Evolutionary conservation across 495 filamentous ascomycete species (phyloP), one percentile per base, ranked within the genome.

Genomic region (Neurospora sp.): DNA sequence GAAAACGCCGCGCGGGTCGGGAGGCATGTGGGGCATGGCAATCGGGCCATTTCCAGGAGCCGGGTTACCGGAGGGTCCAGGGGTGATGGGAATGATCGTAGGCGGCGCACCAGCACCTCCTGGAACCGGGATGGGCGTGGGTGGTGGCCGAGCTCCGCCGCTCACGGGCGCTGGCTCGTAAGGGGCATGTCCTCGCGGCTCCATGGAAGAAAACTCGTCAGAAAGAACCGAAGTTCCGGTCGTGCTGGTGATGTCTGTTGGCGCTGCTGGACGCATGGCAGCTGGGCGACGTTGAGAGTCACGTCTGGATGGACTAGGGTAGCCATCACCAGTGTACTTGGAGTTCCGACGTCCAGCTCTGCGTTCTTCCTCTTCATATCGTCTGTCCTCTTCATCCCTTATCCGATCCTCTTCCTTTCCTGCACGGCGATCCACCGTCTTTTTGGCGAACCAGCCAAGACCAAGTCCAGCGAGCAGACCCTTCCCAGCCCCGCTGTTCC

Each of bases 401-500:
- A 92, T 69, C n/a, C 90, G 85, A 18, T 85, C 86, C 53, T 93
- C 85, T 70, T 93, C 90, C 75, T 88, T 89, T 68, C 85, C 83
- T 18, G 88, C 87, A 74, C 85, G 87, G 12, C 87, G 83, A 68
- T 88, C 87, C 42, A 86, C 89, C 76, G 91, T 89, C 76, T 89
- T 85, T 78, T 89, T 91, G 7, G 80, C 89, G 80, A 82, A 88
- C 80, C 75, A 93, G 81, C 78, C 91, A 82, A 83, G 87, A 12
- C 94, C 94, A 6, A 93, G 82, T 3, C 88, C 89, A 40, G 90
- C 87, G 38, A 88, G 78, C 14, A 96, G 74, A 1, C 90, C 90
- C 77, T 94, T 89, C 27, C 86, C 85, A 5, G 88, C 76, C 4
- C 74, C 71, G 35, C 70, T 76, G 37, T 69, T 78, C 65, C 68